phyloP scores from a whole-genome alignment of 345 rosid genomes.

The Luvunga scandens region DNA sequence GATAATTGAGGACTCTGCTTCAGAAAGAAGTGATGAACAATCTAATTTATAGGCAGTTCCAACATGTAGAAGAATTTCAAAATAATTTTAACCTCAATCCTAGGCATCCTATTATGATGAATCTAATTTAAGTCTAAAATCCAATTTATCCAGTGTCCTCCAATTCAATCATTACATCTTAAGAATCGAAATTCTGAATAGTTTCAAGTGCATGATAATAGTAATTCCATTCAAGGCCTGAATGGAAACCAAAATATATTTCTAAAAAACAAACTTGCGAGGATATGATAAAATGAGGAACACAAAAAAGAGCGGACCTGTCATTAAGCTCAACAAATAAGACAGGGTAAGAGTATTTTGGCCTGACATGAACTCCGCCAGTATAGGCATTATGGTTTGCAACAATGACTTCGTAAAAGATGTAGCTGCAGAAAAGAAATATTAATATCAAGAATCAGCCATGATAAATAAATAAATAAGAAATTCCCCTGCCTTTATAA shows the following conservation, averaged over 20 bases:
- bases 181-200: not conserved
- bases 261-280: too few species aligned
- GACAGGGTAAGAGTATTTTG: slow-evolving; percentile 21
- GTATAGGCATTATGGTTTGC: slow-evolving; percentile 47
- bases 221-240: not conserved
- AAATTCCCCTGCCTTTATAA: too few species aligned
- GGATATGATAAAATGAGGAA: not conserved
- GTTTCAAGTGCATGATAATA: not conserved
- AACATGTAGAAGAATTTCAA: not conserved
- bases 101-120: too few species aligned
- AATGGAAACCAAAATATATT: not conserved
- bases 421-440: slow-evolving; percentile 51
- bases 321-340: slow-evolving; percentile 37
- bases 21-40: too few species aligned
- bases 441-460: not conserved
- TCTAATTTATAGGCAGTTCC: too few species aligned
- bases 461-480: too few species aligned
- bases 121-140: too few species aligned
- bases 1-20: too few species aligned
- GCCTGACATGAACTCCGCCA: slow-evolving; percentile 40
- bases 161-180: not conserved
- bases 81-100: not conserved
- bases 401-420: slow-evolving; percentile 57
- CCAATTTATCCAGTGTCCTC: not conserved
- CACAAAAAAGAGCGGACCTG: slow-evolving; percentile 39